Evolutionary conservation across 768 basidiomycete species (phyloP).

Genomic region (Lactarius hengduanensis): DNA sequence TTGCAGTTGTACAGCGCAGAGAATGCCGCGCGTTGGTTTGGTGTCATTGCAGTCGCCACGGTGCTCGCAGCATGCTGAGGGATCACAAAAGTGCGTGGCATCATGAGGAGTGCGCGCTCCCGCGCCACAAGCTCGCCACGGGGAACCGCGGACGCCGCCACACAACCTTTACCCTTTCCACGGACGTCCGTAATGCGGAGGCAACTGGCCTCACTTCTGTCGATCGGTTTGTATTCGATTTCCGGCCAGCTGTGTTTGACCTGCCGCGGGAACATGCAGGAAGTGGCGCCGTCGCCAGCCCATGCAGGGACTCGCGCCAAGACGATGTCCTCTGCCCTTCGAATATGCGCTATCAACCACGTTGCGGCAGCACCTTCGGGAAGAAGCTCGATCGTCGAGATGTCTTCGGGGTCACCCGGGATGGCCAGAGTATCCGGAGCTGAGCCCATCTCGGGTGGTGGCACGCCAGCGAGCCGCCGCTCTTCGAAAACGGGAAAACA

Average conservation of each 20-base stretch:
- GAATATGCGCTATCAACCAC: constrained; percentile 1
- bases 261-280: constrained; percentile 2
- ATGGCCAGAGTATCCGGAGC: not conserved
- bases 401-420: not conserved
- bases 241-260: constrained; percentile 3
- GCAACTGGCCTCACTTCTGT: constrained; percentile 1
- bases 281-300: constrained; percentile 7
- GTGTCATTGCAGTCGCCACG: not conserved
- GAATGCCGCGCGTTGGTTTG: not conserved
- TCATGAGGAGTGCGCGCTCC: constrained; percentile 41
- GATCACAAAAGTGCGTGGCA: constrained; percentile 4
- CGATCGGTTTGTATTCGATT: not conserved
- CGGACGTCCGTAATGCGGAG: constrained; percentile 11
- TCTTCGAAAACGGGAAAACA: constrained; percentile 1
- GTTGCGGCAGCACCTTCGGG: not conserved
- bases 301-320: constrained; percentile 4
- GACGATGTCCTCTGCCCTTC: not conserved
- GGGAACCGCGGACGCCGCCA: constrained; percentile 35
- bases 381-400: not conserved
- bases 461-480: constrained; percentile 3
- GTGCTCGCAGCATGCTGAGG: not conserved
- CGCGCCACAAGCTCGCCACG: constrained; percentile 37
- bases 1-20: constrained; percentile 5
- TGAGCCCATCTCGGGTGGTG: not conserved
- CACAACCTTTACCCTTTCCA: constrained; percentile 35